Conservation (phyloP, 495 filamentous ascomycete genomes). For the Xeromyces bisporus region DNA sequence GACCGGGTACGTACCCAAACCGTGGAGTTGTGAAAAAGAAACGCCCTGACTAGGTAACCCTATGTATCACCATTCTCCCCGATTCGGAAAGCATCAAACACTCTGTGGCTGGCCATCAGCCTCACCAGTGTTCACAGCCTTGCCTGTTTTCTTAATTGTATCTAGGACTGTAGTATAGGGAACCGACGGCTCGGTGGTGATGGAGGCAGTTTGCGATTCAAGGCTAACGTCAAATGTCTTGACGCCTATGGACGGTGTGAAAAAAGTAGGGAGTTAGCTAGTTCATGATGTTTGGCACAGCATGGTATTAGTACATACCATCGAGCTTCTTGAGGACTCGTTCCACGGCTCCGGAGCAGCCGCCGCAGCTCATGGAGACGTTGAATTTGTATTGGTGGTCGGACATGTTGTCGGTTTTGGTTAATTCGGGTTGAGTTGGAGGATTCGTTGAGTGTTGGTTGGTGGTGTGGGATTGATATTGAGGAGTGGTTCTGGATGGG, state of each 20-base stretch:
- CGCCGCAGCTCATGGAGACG: constrained; percentile 50
- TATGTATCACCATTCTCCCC: too few relatives aligned
- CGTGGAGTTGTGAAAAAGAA: too few relatives aligned
- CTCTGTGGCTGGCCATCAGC: constrained; percentile 30
- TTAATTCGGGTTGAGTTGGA: too few relatives aligned
- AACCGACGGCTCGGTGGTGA: constrained; percentile 47
- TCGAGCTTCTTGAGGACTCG: constrained; percentile 91
- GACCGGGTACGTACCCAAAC: too few relatives aligned
- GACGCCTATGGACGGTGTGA: constrained; percentile 40
- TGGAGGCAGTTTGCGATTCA: constrained; percentile 58
- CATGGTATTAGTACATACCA: constrained; percentile 35
- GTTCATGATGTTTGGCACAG: not conserved
- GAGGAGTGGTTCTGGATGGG: too few relatives aligned
- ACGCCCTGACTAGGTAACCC: too few relatives aligned
- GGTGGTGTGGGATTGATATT: too few relatives aligned
- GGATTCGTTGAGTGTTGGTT: too few relatives aligned
- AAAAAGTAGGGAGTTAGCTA: not conserved
- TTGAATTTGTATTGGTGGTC: constrained; percentile 57
- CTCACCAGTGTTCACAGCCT: constrained; percentile 64
- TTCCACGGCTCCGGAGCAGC: constrained; percentile 60
- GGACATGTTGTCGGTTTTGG: constrained; percentile 25
- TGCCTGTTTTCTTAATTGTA: constrained; percentile 91
- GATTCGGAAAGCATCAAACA: constrained; percentile 14
- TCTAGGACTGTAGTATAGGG: constrained; percentile 65
- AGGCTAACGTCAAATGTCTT: constrained; percentile 75